These are phyloP conservation scores for Mortierella sp. DNA, from an alignment of 371 early-diverging fungal genomes.

Conservation along the genomic window DNA sequence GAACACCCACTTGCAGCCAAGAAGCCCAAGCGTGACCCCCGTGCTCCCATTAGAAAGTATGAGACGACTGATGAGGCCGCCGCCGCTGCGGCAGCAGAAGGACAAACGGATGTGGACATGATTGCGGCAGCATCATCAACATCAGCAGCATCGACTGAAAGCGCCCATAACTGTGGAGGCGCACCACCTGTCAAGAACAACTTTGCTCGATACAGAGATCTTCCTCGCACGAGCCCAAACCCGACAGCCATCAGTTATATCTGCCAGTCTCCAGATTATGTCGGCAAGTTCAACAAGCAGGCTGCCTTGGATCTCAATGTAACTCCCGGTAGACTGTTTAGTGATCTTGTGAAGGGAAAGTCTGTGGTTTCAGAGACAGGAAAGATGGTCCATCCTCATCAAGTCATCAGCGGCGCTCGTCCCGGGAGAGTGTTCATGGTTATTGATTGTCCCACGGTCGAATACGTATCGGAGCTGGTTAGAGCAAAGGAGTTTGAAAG, in stretches of 20 bases:
- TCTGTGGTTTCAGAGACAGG: constrained; percentile 78
- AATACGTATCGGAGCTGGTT: constrained; percentile 72
- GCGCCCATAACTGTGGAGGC: background rate
- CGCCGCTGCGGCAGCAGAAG: no score
- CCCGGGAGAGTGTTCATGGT: constrained; percentile 81
- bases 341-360: constrained; percentile 76
- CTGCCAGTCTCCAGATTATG: constrained; percentile 78
- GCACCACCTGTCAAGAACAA: constrained; percentile 5
- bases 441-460: constrained; percentile 83
- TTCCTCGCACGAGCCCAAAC: constrained; percentile 61
- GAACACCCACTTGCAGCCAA: constrained; percentile 11
- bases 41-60: background rate
- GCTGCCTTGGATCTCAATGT: constrained; percentile 85
- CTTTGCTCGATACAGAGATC: constrained; percentile 16
- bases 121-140: constrained; percentile 17
- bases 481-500: constrained; percentile 60
- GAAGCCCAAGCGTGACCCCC: constrained; percentile 21
- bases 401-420: constrained; percentile 71
- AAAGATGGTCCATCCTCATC: constrained; percentile 75
- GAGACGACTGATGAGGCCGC: background rate
- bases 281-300: constrained; percentile 85
- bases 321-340: constrained; percentile 76
- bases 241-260: constrained; percentile 75
- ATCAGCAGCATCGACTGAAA: background rate
- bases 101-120: constrained; percentile 40